phyloP scores from a whole-genome alignment of 306 rosid species.

The Lathyrus aphaca region DNA sequence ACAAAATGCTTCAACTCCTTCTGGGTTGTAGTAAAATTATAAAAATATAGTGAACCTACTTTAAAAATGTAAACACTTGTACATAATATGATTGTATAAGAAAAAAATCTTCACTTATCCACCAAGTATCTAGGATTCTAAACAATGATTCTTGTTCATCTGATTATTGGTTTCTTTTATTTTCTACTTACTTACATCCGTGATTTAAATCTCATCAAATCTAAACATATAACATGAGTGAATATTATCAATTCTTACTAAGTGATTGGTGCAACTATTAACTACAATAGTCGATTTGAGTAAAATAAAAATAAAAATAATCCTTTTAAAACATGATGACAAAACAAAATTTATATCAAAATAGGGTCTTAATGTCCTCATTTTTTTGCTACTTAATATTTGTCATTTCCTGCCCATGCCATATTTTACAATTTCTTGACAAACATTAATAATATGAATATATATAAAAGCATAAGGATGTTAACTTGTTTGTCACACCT shows the following conservation, averaged over 20 bases:
- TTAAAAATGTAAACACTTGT: too few relatives aligned
- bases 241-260: constrained; percentile 1
- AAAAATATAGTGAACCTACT: too few relatives aligned
- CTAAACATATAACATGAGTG: not conserved
- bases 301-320: not conserved
- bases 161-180: constrained; percentile 23
- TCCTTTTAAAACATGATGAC: not conserved
- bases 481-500: too few relatives aligned
- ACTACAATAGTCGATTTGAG: not conserved
- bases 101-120: constrained; percentile 7
- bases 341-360: constrained; percentile 11
- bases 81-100: too few relatives aligned
- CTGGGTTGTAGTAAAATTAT: too few relatives aligned
- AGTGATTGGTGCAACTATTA: constrained; percentile 18
- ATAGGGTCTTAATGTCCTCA: not conserved
- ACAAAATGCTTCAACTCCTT: too few relatives aligned
- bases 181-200: constrained; percentile 14
- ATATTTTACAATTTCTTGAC: too few relatives aligned
- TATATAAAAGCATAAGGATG: too few relatives aligned
- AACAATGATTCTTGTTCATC: not conserved
- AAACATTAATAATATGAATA: too few relatives aligned
- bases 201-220: not conserved
- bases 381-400: too few relatives aligned
- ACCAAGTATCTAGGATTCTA: constrained; percentile 18
- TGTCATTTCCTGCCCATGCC: too few relatives aligned